Evolutionary conservation across 2,329 filamentous ascomycete genomes (phyloP), one percentile per base, ranked within the genome.

Genomic region (Fusarium marasasianum): DNA sequence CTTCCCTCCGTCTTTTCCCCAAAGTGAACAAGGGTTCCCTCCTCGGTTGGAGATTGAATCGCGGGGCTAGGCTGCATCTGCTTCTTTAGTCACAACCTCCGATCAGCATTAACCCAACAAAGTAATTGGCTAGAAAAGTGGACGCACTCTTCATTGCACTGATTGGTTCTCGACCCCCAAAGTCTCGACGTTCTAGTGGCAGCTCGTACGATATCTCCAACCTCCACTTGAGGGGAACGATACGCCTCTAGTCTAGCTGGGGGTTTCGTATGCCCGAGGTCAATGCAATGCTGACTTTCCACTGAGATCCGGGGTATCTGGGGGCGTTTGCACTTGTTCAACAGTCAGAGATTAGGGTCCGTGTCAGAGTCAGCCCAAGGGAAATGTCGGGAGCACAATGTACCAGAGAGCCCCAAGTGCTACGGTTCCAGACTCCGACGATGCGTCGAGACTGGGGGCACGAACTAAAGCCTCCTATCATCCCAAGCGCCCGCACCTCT

Each of bases 131-230:
- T 31, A 37, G 55, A 58, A 56, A 22, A 61, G 22, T 43, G 48
- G 38, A 43, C 31, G 18, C 37, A 26, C 50, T 17, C 40, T 24
- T 13, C 20, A 44, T 14, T 18, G 8, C 47, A 11, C 5, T 26
- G 20, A 57, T 62, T 62, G 58, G 58, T 18, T 35, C 38, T 22
- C 18, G 2, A 38, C 18, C 37, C 58, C 15, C 38, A 62, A 18
- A 15, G 38, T 56, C 47, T 57, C 15, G 50, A 22, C 38, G 26
- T 56, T 57, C 31, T 37, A 40, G 37, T 44, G 22, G 55, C 12
- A 15, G 31, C 48, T 69, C 66, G 66, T 69, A 69, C 57, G 66
- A 69, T 64, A 38, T 63, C 65, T 18, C 57, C 66, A 69, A 66
- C 56, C 65, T 54, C 57, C 56, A 64, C 50, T 40, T 55, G 43